A percentile compares a stretch with the other conserved stretches of the same genome.
Evolutionary conservation across 2,329 filamentous ascomycete species (phyloP).

Genomic region (Zasmidium citrigriseum): DNA sequence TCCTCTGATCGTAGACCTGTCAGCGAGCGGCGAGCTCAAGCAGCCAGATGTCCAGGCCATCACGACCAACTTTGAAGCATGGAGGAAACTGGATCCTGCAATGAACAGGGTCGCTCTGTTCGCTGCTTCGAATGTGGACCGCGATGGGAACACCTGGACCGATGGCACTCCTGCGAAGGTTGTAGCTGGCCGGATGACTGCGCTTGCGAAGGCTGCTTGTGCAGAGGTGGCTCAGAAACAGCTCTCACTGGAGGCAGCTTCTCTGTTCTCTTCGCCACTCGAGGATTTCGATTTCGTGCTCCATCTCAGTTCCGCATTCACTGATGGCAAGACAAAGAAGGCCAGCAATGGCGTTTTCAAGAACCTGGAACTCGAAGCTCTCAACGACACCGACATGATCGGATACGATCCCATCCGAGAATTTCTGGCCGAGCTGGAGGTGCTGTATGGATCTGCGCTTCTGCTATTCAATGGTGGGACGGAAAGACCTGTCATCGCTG

Average conservation of each 20-base stretch:
- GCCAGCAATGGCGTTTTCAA: conserved; percentile 64
- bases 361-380: conserved; percentile 68
- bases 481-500: conserved; percentile 60
- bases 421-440: conserved; percentile 68
- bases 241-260: conserved; percentile 45
- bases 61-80: conserved; percentile 72
- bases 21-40: conserved; percentile 49
- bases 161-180: conserved; percentile 75
- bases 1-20: conserved; percentile 76
- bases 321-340: conserved; percentile 18
- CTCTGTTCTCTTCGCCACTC: conserved; percentile 72
- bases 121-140: conserved; percentile 76
- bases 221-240: conserved; percentile 47
- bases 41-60: conserved; percentile 63
- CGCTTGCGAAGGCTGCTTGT: conserved; percentile 74
- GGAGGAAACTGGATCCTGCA: conserved; percentile 83
- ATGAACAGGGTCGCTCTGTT: conserved; percentile 85
- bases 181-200: conserved; percentile 79
- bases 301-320: conserved; percentile 66
- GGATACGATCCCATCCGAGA: conserved; percentile 62
- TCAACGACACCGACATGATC: conserved; percentile 46
- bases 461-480: conserved; percentile 75
- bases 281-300: conserved; percentile 86
- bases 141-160: conserved; percentile 78
- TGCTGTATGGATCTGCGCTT: conserved; percentile 66